phyloP scores from a whole-genome alignment of 495 filamentous ascomycete genomes.

The Pseudoneurospora amorphoporcata region DNA sequence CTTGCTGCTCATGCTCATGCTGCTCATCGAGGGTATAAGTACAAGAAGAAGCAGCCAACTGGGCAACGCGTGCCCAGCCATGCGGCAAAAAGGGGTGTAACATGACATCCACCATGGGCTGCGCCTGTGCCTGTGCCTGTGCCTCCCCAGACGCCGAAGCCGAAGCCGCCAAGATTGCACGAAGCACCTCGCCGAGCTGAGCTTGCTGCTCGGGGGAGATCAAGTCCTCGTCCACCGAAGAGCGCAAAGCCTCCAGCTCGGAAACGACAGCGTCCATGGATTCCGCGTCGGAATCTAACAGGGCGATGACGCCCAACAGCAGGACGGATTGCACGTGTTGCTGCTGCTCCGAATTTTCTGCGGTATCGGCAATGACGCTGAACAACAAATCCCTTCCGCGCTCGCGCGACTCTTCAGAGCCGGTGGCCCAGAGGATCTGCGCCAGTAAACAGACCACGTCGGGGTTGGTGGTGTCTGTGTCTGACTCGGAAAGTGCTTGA shows the following conservation, averaged over 20 bases:
- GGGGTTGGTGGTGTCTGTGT: constrained; percentile 37
- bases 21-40: neutral
- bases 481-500: constrained; percentile 66
- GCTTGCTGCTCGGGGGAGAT: constrained; percentile 34
- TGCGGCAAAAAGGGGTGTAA: constrained; percentile 61
- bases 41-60: constrained; percentile 7
- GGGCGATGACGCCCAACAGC: constrained; percentile 70
- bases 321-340: constrained; percentile 68
- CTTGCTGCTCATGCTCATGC: constrained; percentile 30
- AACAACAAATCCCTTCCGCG: constrained; percentile 75
- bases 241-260: constrained; percentile 59
- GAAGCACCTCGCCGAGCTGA: constrained; percentile 35
- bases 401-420: constrained; percentile 58
- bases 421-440: constrained; percentile 87
- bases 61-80: constrained; percentile 66
- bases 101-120: constrained; percentile 65
- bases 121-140: constrained; percentile 38
- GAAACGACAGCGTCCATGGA: constrained; percentile 69
- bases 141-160: constrained; percentile 17
- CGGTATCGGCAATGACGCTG: constrained; percentile 40
- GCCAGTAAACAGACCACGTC: constrained; percentile 83
- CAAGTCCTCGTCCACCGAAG: constrained; percentile 38
- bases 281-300: constrained; percentile 69
- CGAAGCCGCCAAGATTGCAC: constrained; percentile 31
- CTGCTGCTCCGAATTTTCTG: constrained; percentile 32